phyloP scores from a whole-genome alignment of 768 basidiomycete genomes.

The Mycena chlorophos region DNA sequence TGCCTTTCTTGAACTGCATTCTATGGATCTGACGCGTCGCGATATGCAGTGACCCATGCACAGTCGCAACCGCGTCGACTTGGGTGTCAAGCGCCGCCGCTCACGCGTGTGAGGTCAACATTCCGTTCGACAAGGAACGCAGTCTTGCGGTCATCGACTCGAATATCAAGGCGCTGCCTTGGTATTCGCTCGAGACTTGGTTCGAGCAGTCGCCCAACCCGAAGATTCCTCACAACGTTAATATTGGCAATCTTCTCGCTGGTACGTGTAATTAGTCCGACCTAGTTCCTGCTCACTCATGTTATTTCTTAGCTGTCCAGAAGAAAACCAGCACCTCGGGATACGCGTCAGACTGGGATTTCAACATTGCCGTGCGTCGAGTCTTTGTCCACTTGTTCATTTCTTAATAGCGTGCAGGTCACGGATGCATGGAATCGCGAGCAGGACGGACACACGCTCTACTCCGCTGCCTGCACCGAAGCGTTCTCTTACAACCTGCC shows the following conservation, averaged over 20 bases:
- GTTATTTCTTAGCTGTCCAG: conserved; percentile 2
- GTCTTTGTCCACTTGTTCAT: not conserved
- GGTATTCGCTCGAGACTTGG: conserved; percentile 20
- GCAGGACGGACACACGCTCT: conserved; percentile 19
- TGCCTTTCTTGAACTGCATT: no score
- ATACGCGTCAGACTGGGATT: conserved; percentile 20
- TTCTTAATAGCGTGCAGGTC: not conserved
- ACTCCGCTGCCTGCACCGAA: conserved; percentile 12
- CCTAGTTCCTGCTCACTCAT: no score
- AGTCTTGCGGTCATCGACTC: conserved; percentile 20
- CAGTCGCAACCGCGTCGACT: conserved; percentile 7
- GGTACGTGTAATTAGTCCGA: not conserved
- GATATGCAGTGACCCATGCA: conserved; percentile 20
- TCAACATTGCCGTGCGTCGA: conserved; percentile 16
- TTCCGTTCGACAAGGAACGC: conserved; percentile 21
- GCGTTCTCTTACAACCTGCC: conserved; percentile 18
- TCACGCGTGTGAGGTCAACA: conserved; percentile 22
- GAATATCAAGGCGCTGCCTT: conserved; percentile 18
- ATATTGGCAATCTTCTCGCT: conserved; percentile 18
- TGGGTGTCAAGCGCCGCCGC: conserved; percentile 19
- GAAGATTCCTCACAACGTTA: conserved; percentile 25
- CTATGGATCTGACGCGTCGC: no score
- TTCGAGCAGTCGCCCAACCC: conserved; percentile 21
- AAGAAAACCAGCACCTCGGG: not conserved
- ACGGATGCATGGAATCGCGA: conserved; percentile 20